These are phyloP conservation scores for Arthromyces matolae DNA, from an alignment of 768 basidiomycete genomes.

Conservation along the genomic window DNA sequence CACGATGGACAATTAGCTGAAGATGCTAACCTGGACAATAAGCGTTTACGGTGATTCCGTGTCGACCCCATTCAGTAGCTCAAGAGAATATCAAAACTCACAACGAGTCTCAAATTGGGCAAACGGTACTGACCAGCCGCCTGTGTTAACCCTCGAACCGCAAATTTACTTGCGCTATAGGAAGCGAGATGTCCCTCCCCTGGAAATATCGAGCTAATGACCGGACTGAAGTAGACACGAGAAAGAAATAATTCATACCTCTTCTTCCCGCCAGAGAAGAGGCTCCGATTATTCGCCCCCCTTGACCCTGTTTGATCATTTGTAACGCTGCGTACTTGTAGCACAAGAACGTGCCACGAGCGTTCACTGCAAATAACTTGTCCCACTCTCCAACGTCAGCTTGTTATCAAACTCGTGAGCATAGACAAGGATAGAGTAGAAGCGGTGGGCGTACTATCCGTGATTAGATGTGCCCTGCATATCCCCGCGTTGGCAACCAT, in stretches of 20 bases:
- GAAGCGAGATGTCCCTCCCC: conserved; percentile 15
- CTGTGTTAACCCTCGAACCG: conserved; percentile 35
- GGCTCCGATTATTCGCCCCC: conserved; percentile 43
- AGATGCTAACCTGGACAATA: conserved; percentile 23
- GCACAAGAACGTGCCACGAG: conserved; percentile 35
- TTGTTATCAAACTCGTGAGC: not conserved
- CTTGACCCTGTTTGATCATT: conserved; percentile 42
- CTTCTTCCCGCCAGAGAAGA: conserved; percentile 36
- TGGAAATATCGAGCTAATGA: not conserved
- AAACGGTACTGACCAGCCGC: conserved; percentile 18
- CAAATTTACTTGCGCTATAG: conserved; percentile 37
- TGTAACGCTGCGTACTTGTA: conserved; percentile 38
- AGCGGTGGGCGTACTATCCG: not conserved
- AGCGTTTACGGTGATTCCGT: conserved; percentile 29
- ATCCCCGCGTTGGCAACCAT: conserved; percentile 35
- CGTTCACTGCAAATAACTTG: conserved; percentile 29
- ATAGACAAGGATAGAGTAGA: not conserved
- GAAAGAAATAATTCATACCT: conserved; percentile 18
- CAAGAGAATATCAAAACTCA: not conserved
- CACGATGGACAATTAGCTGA: not conserved
- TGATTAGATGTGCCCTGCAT: not conserved
- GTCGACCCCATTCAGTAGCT: conserved; percentile 20
- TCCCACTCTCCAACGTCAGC: conserved; percentile 31
- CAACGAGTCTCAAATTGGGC: too few relatives aligned
- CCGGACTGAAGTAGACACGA: not conserved